Conservation (phyloP, 441 rosid genomes). For the Arabidopsis lyrata region DNA sequence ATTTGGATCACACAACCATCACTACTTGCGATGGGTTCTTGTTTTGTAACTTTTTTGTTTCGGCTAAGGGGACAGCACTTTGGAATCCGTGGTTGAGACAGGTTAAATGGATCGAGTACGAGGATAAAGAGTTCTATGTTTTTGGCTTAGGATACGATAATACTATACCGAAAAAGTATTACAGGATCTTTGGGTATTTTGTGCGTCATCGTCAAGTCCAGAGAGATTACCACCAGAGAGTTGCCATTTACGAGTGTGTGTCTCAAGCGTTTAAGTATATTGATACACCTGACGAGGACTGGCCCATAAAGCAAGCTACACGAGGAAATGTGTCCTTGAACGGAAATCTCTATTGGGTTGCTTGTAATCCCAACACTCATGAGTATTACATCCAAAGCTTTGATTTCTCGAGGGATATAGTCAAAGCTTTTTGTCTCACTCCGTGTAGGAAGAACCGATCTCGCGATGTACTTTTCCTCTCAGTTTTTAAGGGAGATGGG, state of each 20-base stretch:
- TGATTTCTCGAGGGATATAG: no score
- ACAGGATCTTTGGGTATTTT: conserved; percentile 6
- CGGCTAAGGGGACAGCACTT: not conserved
- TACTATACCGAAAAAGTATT: not conserved
- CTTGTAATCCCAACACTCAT: not conserved
- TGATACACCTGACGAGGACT: not conserved
- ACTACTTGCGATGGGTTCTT: not conserved
- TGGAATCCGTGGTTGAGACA: conserved; percentile 12
- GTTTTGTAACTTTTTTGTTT: not conserved
- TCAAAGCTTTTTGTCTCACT: no score
- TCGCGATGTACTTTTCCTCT: no score
- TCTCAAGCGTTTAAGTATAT: not conserved
- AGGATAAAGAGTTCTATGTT: rapidly evolving
- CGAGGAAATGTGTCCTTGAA: not conserved
- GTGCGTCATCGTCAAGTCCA: no score
- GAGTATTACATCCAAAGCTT: not conserved
- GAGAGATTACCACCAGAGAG: not conserved
- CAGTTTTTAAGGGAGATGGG: no score
- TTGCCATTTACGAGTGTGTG: not conserved
- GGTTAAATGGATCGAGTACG: not conserved
- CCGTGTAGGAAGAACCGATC: no score
- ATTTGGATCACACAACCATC: not conserved
- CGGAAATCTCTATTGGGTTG: conserved; percentile 1
- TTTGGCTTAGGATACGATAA: conserved; percentile 3
- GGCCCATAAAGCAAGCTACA: not conserved